Base-by-base conservation (phyloP, 768 basidiomycete genomes). In the Mycena amicta region DNA sequence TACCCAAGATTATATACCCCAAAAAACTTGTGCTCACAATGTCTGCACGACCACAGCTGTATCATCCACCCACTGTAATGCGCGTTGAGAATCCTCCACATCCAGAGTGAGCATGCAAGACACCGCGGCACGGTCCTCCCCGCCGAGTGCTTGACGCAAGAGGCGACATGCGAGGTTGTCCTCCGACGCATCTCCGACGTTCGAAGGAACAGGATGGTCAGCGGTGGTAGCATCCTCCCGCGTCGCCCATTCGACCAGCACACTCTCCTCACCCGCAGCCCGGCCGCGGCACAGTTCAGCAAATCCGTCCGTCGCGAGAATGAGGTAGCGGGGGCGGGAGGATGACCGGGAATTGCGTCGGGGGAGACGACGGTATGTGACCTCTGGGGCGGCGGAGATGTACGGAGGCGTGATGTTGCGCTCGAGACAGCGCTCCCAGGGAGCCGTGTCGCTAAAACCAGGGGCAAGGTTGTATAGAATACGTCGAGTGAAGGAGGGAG, bases 241-340 rank as follows among this genome's bases (percentile, higher is more conserved):
- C 41, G 75, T 69, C 28, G 83, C 81, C 87, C 86, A 88, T 55
- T 73, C 76, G 45, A 77, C 71, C 41, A 86, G 66, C 46, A 86
- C 77, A 22, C 69, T 72, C 54, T 73, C 72, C 59, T 82, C 80
- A 18, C 75, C 77, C 33, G 80, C 74, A 25, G 74, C 77, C 20
- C 71, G 71, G 65, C 86, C 77, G 23, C 72, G 71, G 65, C 86
- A 89, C 11, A 89, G 64, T 50, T 87, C 87, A 27, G 81, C 74
- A 65, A 88, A 86, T 26, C 87, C 87, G 63, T 88, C 87, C 18
- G 87, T 88, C n/a, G 80, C 77, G 30, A 88, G 73, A 50, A 89
- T 75, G 50, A 89, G 81, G 72, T 80, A 87, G 33, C 78, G 75
- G n/a, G 80, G 78, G 29, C 69, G 62, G 28, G 62, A 43, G 11